Evolutionary conservation across 2,329 filamentous ascomycete species (phyloP).

Genomic region (Beauveria sp.): DNA sequence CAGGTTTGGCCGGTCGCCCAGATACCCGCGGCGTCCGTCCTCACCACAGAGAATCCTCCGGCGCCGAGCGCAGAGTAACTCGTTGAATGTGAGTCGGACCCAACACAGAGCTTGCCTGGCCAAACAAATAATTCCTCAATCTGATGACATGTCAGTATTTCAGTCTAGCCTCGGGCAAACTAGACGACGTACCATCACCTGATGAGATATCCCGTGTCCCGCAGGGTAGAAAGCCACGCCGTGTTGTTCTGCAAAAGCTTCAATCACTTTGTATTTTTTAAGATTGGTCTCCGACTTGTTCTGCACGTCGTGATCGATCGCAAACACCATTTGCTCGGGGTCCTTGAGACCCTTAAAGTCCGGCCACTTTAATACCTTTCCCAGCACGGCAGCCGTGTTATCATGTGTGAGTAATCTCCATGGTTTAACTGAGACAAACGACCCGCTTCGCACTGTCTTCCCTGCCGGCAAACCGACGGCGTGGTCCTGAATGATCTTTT

Average conservation of each 20-base stretch:
- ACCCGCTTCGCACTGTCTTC: constrained; percentile 69
- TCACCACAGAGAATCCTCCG: constrained; percentile 69
- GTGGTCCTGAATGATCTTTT: constrained; percentile 86
- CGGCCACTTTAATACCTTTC: constrained; percentile 25
- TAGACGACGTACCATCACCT: constrained; percentile 53
- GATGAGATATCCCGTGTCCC: constrained; percentile 78
- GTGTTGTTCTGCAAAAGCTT: constrained; percentile 72
- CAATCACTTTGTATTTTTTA: constrained; percentile 74
- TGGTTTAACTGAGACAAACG: constrained; percentile 73
- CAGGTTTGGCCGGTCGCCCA: constrained; percentile 70
- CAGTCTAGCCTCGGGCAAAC: no score
- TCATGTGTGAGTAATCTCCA: constrained; percentile 80
- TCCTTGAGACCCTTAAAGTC: constrained; percentile 66
- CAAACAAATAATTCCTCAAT: constrained; percentile 75
- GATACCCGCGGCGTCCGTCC: constrained; percentile 80
- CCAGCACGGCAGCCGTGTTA: constrained; percentile 67
- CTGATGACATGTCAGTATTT: constrained; percentile 30
- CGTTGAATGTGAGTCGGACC: constrained; percentile 70
- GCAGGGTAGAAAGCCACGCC: constrained; percentile 72
- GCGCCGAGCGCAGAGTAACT: constrained; percentile 72
- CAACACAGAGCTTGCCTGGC: constrained; percentile 79
- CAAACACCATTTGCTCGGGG: constrained; percentile 66
- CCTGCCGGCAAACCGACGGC: constrained; percentile 66
- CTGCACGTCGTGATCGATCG: constrained; percentile 83
- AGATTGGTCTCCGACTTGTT: constrained; percentile 73